A percentile compares a stretch with the other conserved stretches of the same genome.
Evolutionary conservation across 1,284 basidiomycete genomes (phyloP).

Genomic region (Ceratobasidium sp.): DNA sequence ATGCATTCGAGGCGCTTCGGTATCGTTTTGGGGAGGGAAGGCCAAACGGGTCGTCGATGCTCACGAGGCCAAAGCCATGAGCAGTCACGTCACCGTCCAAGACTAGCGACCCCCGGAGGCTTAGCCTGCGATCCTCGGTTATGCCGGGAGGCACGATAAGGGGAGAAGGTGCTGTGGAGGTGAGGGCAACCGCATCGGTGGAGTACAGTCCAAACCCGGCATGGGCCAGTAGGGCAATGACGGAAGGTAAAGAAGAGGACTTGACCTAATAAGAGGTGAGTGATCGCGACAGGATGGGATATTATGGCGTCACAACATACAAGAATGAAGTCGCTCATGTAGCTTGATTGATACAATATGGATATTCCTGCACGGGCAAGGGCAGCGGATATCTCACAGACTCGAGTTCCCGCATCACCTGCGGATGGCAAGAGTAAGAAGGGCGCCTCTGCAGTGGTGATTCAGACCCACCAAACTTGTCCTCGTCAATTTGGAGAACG

Average conservation of each 20-base stretch:
- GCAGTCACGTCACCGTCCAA: constrained; percentile 23
- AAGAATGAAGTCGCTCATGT: constrained; percentile 84
- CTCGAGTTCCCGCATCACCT: constrained; percentile 75
- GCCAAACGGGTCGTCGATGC: constrained; percentile 27
- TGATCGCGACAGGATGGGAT: constrained; percentile 21
- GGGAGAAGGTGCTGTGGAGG: constrained; percentile 43
- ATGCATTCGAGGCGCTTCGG: constrained; percentile 22
- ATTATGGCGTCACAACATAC: constrained; percentile 52
- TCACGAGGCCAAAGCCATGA: constrained; percentile 21
- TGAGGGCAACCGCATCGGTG: constrained; percentile 56
- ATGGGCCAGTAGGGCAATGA: constrained; percentile 61
- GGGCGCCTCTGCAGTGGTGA: constrained; percentile 17
- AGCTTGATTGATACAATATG: constrained; percentile 84
- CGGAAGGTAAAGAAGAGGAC: constrained; percentile 65
- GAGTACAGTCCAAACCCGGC: constrained; percentile 74
- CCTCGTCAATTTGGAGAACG: constrained; percentile 40
- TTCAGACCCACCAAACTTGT: constrained; percentile 38
- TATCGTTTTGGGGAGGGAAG: constrained; percentile 13
- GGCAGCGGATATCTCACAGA: constrained; percentile 78
- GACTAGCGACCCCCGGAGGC: constrained; percentile 26
- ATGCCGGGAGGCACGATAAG: neutral
- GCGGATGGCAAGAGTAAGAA: constrained; percentile 3
- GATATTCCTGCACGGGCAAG: constrained; percentile 80
- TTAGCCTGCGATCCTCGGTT: constrained; percentile 5
- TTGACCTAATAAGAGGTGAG: constrained; percentile 59